Conservation (phyloP, 176 grass and related monocot species). For the Pontederia crassipes region DNA sequence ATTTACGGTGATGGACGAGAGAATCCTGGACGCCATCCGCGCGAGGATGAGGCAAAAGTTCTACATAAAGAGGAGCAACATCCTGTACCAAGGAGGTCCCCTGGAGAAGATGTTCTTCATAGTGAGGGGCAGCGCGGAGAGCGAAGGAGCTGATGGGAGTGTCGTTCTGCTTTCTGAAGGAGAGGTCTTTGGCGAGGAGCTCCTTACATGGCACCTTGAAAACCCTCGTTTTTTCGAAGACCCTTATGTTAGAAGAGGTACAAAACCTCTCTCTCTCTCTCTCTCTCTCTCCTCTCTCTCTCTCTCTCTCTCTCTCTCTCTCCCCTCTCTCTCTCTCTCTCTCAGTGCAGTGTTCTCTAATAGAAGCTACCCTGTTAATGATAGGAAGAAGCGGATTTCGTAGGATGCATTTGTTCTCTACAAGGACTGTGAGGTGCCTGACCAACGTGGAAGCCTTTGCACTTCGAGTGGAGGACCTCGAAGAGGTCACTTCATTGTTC, state of each 20-base stretch:
- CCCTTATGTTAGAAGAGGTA: slow-evolving; percentile 59
- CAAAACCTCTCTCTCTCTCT: not conserved
- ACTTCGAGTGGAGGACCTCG: slow-evolving; percentile 68
- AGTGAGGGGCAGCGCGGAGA: slow-evolving; percentile 84
- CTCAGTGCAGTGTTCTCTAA: too few relatives aligned
- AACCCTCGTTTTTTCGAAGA: slow-evolving; percentile 17
- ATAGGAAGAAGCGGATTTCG: slow-evolving; percentile 49
- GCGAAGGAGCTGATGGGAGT: slow-evolving; percentile 64
- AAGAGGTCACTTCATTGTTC: slow-evolving; percentile 70
- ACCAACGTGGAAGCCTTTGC: slow-evolving; percentile 94
- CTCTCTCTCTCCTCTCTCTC: not conserved
- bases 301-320: too few relatives aligned
- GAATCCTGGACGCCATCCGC: slow-evolving; percentile 79
- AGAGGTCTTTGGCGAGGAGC: slow-evolving; percentile 94
- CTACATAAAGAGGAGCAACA: slow-evolving; percentile 75
- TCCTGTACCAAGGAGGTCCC: slow-evolving; percentile 64
- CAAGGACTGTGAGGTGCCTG: slow-evolving; percentile 70
- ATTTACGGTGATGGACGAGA: slow-evolving; percentile 73
- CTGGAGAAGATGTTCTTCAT: slow-evolving; percentile 97
- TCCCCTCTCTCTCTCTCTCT: too few relatives aligned
- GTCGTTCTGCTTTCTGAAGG: slow-evolving; percentile 57
- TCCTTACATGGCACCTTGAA: slow-evolving; percentile 92
- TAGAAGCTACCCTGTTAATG: too few relatives aligned
- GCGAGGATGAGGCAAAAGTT: slow-evolving; percentile 80
- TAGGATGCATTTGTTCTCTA: slow-evolving; percentile 64